phyloP scores from a whole-genome alignment of 495 filamentous ascomycete species.

The Podospora comata region DNA sequence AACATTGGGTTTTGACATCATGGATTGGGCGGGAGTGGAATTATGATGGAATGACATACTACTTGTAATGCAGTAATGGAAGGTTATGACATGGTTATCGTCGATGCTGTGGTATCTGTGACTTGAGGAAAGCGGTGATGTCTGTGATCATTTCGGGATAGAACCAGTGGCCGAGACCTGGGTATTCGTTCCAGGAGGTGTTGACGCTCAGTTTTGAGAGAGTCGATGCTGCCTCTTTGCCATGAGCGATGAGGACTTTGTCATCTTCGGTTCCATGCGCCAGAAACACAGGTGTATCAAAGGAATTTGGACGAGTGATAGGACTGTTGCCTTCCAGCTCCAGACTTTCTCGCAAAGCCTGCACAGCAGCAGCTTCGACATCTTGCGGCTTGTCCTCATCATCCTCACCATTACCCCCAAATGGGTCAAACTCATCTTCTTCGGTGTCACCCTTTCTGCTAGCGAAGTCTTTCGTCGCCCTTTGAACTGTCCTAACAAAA shows the following conservation, averaged over 20 bases:
- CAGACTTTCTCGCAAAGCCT: constrained; percentile 22
- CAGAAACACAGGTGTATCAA: constrained; percentile 44
- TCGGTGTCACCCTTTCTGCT: constrained; percentile 17
- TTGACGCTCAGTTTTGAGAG: constrained; percentile 37
- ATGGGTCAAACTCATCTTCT: constrained; percentile 29
- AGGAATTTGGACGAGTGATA: constrained; percentile 7
- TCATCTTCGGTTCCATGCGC: constrained; percentile 51
- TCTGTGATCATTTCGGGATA: constrained; percentile 49
- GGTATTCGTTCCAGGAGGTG: constrained; percentile 44
- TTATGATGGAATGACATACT: neutral
- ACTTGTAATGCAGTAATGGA: constrained; percentile 16
- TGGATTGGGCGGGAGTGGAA: neutral
- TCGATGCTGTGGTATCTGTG: neutral
- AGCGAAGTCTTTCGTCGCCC: constrained; percentile 4
- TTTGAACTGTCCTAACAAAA: constrained; percentile 37
- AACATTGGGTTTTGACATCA: constrained; percentile 3
- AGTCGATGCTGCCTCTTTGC: constrained; percentile 35
- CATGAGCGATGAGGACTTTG: constrained; percentile 42
- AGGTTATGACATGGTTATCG: constrained; percentile 16
- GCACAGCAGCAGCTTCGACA: constrained; percentile 21
- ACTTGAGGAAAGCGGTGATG: constrained; percentile 38
- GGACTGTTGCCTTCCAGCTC: constrained; percentile 18
- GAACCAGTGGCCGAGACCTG: constrained; percentile 53
- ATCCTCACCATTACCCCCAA: constrained; percentile 23
- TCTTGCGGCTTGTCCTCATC: constrained; percentile 25